Conservation (phyloP, 2,329 filamentous ascomycete species). For the Cladorrhinum sp. region DNA sequence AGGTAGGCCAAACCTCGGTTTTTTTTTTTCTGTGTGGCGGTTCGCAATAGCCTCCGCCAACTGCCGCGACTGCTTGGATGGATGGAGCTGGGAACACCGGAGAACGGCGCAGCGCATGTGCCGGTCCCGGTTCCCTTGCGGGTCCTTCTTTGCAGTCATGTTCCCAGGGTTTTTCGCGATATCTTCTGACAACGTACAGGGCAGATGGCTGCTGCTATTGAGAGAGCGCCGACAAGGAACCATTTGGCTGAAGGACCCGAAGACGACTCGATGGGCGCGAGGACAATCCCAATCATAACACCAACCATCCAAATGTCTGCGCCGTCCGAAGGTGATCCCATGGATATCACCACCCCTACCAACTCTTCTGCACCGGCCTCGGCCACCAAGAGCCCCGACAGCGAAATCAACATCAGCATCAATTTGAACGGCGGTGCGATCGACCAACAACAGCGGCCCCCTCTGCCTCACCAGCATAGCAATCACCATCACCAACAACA, state of each 20-base stretch:
- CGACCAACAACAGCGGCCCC: slow-evolving; percentile 25
- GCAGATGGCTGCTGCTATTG: slow-evolving; percentile 53
- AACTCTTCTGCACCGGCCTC: slow-evolving; percentile 44
- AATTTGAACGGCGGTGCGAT: slow-evolving; percentile 27
- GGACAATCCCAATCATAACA: slow-evolving; percentile 56
- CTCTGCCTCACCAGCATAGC: slow-evolving; percentile 36
- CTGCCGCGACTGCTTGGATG: background rate
- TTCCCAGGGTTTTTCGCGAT: slow-evolving; percentile 6
- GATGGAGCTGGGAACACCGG: background rate
- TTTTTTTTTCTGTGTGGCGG: slow-evolving; percentile 5
- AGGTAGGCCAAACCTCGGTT: slow-evolving; percentile 20
- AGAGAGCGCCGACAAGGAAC: slow-evolving; percentile 45
- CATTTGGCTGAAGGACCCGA: slow-evolving; percentile 40
- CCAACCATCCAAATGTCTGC: slow-evolving; percentile 59
- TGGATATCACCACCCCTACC: slow-evolving; percentile 58
- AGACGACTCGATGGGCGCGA: slow-evolving; percentile 48
- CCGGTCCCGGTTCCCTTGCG: slow-evolving; percentile 11
- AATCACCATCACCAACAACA: slow-evolving; percentile 21
- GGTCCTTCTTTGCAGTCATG: slow-evolving; percentile 10
- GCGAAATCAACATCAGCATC: slow-evolving; percentile 31
- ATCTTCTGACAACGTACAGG: slow-evolving; percentile 29
- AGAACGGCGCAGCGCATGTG: slow-evolving; percentile 9
- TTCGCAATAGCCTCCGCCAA: too few species aligned
- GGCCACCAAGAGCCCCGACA: slow-evolving; percentile 45
- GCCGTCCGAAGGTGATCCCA: slow-evolving; percentile 56